Base-by-base conservation (phyloP, 805 yeast genomes). In the Kuraishia borneana region DNA sequence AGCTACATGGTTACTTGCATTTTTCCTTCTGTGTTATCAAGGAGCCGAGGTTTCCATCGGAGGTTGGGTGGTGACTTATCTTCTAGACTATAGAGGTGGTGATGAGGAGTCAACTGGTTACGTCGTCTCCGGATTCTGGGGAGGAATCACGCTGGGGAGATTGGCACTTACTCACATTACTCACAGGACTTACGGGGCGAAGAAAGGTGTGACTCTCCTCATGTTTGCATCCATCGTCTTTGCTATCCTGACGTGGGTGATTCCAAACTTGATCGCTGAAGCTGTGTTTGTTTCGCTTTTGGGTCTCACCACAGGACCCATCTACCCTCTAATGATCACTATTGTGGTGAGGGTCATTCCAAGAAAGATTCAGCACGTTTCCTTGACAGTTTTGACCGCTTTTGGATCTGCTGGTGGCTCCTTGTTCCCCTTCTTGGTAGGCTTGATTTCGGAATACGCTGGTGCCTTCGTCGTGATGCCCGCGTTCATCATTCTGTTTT, bases 21-120 rank as follows among this genome's bases (percentile, higher is more conserved):
- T 62, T 2, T 74, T 68, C 43, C 58, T 77, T 18, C 68, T 80
- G 42, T 61, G 72, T 33, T 80, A 81, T 45, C 70, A 77, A 42
- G 89, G 88, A 5, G 69, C 74, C 2, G 88, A 80, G 49, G 77
- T 79, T 19, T 56, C 79, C 2, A 54, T 79, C 39, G 85, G 79
- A 1, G 78, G 84, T 2, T 80, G 88, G 87, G 57, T 74, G 14
- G 74, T 74, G 31, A 73, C 84, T 3, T 81, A 68, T 45, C 53
- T 81, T 36, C 58, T 74, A 28, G 68, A 65, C 18, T 68, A 73
- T 34, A 66, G 81, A 37, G 53, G 63, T 12, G 74, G 74, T 13
- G 56, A 60, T 32, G 58, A 58, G 21, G 44, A 58, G 1, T 49
- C 58, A 16, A 69, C 74, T 47, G 80, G 85, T 6, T 76, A 71